Percentiles rank a stretch among this genome's conserved stretches.
phyloP scores from a whole-genome alignment of 768 basidiomycete genomes.

The Arthromyces matolae region DNA sequence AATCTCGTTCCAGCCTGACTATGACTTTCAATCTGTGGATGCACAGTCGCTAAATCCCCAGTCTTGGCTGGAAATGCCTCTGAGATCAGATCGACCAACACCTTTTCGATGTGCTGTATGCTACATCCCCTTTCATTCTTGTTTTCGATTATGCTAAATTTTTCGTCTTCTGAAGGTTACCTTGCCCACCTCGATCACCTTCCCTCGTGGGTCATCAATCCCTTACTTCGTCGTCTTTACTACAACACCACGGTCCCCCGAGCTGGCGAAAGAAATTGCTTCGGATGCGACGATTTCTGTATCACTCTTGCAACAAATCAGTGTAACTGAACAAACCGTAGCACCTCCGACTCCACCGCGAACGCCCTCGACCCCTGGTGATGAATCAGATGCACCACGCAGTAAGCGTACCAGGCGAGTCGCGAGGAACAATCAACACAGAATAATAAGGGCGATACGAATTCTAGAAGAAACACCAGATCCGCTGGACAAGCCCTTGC shows the following conservation, averaged over 20 bases:
- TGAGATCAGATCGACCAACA: constrained; percentile 57
- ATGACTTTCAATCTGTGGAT: constrained; percentile 57
- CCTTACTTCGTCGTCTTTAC: constrained; percentile 74
- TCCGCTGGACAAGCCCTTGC: constrained; percentile 38
- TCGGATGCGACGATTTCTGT: constrained; percentile 70
- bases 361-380: constrained; percentile 43
- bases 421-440: constrained; percentile 25
- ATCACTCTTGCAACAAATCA: constrained; percentile 58
- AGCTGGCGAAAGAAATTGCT: constrained; percentile 61
- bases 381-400: constrained; percentile 34
- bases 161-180: constrained; percentile 45
- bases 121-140: constrained; percentile 9
- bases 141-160: not conserved
- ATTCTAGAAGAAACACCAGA: constrained; percentile 22
- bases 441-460: constrained; percentile 21
- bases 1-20: constrained; percentile 55
- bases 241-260: constrained; percentile 52
- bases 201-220: constrained; percentile 58
- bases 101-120: constrained; percentile 67
- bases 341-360: constrained; percentile 46
- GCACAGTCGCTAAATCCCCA: constrained; percentile 38
- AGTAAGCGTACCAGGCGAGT: constrained; percentile 34
- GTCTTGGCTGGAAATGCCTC: constrained; percentile 67
- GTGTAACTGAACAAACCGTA: constrained; percentile 40
- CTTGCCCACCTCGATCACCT: constrained; percentile 56